These are phyloP conservation scores for Pseudozyma sp. DNA, from an alignment of 1,284 basidiomycete genomes.

Conservation along the genomic window DNA sequence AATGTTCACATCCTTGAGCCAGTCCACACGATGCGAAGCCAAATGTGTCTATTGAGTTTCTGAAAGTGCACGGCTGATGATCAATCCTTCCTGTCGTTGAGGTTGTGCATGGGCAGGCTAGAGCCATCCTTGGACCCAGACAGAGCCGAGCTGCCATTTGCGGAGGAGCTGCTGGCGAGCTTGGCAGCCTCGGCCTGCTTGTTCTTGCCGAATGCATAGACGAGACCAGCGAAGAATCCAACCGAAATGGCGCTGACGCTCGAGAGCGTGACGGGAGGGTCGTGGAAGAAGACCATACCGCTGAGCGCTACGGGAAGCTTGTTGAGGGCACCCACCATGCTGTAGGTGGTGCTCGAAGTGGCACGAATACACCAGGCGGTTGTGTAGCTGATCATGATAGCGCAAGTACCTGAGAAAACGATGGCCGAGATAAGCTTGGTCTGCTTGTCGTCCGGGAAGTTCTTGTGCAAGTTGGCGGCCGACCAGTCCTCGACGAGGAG, in stretches of 20 bases:
- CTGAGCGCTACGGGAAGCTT: slow-evolving; percentile 89
- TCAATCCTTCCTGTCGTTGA: slow-evolving; percentile 44
- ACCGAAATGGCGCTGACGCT: slow-evolving; percentile 87
- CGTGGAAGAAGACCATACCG: slow-evolving; percentile 74
- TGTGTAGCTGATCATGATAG: slow-evolving; percentile 96
- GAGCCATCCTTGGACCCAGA: slow-evolving; percentile 25
- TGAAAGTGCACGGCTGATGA: neutral
- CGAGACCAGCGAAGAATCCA: slow-evolving; percentile 84
- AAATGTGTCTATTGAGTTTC: neutral
- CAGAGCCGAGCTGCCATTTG: slow-evolving; percentile 39
- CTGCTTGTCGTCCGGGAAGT: slow-evolving; percentile 89
- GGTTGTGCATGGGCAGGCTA: slow-evolving; percentile 42
- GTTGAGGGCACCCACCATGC: slow-evolving; percentile 98
- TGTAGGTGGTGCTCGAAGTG: slow-evolving; percentile 97
- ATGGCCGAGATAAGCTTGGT: slow-evolving; percentile 86
- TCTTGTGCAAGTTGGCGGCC: slow-evolving; percentile 78
- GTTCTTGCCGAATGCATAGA: slow-evolving; percentile 67
- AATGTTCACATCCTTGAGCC: too few species aligned
- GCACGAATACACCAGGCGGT: slow-evolving; percentile 98
- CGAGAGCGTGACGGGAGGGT: slow-evolving; percentile 79
- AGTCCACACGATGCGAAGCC: too few species aligned
- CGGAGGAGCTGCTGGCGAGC: slow-evolving; percentile 38
- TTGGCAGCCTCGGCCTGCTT: slow-evolving; percentile 62
- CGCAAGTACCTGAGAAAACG: slow-evolving; percentile 93
- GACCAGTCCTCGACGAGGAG: slow-evolving; percentile 92